A percentile compares a stretch with the other conserved stretches of the same genome.
phyloP scores from a whole-genome alignment of 768 basidiomycete genomes.

The Xerocomellus amylosporus region DNA sequence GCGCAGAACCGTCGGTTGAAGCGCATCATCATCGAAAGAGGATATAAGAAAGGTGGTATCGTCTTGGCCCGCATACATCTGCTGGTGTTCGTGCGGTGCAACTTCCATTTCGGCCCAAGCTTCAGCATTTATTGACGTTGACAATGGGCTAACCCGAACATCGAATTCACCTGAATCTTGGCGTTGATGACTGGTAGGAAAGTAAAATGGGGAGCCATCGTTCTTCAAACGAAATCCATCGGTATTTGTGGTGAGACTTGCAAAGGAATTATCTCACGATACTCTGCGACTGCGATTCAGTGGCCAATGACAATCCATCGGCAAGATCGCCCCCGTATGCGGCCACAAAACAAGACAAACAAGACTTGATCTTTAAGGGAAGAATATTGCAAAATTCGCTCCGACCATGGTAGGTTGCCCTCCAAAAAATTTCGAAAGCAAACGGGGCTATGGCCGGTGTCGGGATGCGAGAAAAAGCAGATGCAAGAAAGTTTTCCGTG shows the following conservation, averaged over 20 bases:
- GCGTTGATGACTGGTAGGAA: background rate
- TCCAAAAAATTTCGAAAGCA: constrained; percentile 59
- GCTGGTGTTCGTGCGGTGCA: background rate
- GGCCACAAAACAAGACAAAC: constrained; percentile 45
- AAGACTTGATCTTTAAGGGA: constrained; percentile 43
- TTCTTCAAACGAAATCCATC: constrained; percentile 20
- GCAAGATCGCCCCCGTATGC: constrained; percentile 49
- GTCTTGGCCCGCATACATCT: constrained; percentile 1
- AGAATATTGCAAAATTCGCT: constrained; percentile 37
- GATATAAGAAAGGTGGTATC: constrained; percentile 9
- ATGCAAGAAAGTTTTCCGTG: constrained; percentile 46
- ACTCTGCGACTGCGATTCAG: constrained; percentile 36
- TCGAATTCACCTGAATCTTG: constrained; percentile 10
- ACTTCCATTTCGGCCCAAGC: background rate
- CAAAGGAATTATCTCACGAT: constrained; percentile 26
- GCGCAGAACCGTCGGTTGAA: constrained; percentile 9
- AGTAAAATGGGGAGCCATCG: background rate
- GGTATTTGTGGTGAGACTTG: constrained; percentile 7
- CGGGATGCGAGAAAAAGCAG: constrained; percentile 49
- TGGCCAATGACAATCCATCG: constrained; percentile 39
- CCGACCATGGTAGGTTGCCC: constrained; percentile 47
- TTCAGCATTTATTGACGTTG: background rate
- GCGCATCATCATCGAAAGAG: background rate
- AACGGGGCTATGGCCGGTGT: constrained; percentile 47
- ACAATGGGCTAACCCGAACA: constrained; percentile 24